These are phyloP conservation scores for Psilocybe cyanescens DNA, from an alignment of 768 basidiomycete genomes.

Conservation along the genomic window DNA sequence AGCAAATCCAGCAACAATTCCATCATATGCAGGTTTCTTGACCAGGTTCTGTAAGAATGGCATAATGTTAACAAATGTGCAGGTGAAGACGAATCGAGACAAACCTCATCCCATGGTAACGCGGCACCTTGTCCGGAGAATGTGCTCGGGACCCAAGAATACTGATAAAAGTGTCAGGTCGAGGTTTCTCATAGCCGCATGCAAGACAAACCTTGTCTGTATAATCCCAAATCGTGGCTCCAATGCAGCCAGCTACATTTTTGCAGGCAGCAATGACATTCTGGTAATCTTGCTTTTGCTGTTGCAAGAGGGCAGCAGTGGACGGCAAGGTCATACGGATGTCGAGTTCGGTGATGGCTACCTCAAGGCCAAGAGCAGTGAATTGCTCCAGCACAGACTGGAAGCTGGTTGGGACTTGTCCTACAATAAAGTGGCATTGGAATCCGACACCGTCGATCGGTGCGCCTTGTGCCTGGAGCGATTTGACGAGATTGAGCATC, in stretches of 20 bases:
- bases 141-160: constrained; percentile 42
- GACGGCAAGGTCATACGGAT: constrained; percentile 61
- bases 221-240: constrained; percentile 50
- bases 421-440: constrained; percentile 64
- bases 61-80: background rate
- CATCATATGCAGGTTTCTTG: constrained; percentile 50
- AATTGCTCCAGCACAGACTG: constrained; percentile 53
- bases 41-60: constrained; percentile 35
- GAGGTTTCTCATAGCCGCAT: background rate
- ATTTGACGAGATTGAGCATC: constrained; percentile 54
- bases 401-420: constrained; percentile 52
- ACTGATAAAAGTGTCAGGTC: constrained; percentile 22
- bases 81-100: background rate
- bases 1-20: constrained; percentile 41
- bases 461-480: constrained; percentile 46
- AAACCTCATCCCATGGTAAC: constrained; percentile 40
- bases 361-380: constrained; percentile 63
- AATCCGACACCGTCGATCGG: constrained; percentile 68
- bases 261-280: constrained; percentile 60
- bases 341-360: constrained; percentile 73
- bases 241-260: constrained; percentile 42
- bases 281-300: constrained; percentile 63
- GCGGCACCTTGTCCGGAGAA: constrained; percentile 45
- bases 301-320: constrained; percentile 48
- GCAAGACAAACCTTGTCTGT: constrained; percentile 37